A percentile compares a stretch with the other conserved stretches of the same genome.
Conservation (phyloP, 345 rosid genomes). For the Eutrema japonicum region DNA sequence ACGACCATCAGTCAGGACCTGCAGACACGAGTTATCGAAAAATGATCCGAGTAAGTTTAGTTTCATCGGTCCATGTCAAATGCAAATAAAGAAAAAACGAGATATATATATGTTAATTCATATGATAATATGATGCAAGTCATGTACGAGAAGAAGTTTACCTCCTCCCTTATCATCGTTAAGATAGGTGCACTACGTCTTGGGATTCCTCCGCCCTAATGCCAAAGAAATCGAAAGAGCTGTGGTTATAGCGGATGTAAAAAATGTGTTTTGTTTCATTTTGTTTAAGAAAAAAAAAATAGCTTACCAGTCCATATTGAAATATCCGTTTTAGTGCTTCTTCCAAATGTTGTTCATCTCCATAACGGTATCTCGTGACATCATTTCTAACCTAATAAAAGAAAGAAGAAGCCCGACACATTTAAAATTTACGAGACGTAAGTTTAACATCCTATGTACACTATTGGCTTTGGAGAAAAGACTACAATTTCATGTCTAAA, state of each 20-base stretch:
- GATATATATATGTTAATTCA: not conserved
- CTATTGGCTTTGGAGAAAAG: not conserved
- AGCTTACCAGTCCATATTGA: slow-evolving; percentile 84
- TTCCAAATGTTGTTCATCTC: slow-evolving; percentile 96
- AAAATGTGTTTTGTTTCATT: not conserved
- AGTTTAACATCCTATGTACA: not conserved
- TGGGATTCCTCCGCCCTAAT: slow-evolving; percentile 92
- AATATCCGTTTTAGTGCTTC: slow-evolving; percentile 91
- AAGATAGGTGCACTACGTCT: slow-evolving; percentile 83
- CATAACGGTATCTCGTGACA: slow-evolving; percentile 88
- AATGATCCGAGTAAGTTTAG: not conserved
- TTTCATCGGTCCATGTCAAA: not conserved
- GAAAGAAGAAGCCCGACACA: not conserved
- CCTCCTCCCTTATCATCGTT: slow-evolving; percentile 85
- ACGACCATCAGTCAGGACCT: slow-evolving; percentile 83
- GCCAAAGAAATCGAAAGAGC: not conserved
- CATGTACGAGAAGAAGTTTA: slow-evolving; percentile 35
- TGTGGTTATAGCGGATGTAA: not conserved
- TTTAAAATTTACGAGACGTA: not conserved
- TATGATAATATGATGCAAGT: not conserved
- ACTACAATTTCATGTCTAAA: not conserved
- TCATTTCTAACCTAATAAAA: slow-evolving; percentile 72
- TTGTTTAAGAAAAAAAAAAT: not conserved
- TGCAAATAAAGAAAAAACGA: not conserved
- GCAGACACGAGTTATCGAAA: slow-evolving; percentile 5